phyloP scores from a whole-genome alignment of 116 monocot genomes.

The Cymodocea nodosa region DNA sequence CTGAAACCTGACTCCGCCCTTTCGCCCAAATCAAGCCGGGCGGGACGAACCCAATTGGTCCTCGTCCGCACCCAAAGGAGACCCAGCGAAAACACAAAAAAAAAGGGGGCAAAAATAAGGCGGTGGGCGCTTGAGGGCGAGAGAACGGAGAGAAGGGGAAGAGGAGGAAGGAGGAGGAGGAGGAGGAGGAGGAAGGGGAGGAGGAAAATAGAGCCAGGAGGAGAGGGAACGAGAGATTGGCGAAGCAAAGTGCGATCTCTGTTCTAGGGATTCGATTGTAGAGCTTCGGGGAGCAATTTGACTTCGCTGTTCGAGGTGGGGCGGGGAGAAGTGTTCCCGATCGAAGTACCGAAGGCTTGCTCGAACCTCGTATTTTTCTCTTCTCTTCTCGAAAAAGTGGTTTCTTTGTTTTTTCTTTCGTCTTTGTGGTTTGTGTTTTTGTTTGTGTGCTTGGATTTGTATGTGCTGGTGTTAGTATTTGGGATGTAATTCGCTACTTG shows the following conservation, averaged over 20 bases:
- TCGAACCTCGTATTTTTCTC: neutral
- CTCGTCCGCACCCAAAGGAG: too few species aligned
- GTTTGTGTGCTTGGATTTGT: neutral
- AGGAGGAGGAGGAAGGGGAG: neutral
- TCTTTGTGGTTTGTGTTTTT: neutral
- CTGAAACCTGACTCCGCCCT: too few species aligned
- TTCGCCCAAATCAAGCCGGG: neutral
- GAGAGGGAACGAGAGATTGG: neutral
- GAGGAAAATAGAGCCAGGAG: neutral
- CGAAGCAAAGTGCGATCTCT: neutral
- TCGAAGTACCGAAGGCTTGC: constrained; percentile 12
- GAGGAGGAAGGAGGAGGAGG: neutral
- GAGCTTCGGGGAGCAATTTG: neutral
- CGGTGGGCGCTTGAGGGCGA: neutral
- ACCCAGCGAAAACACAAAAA: too few species aligned
- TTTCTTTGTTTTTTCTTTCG: neutral
- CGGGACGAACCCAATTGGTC: neutral
- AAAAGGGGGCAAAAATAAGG: too few species aligned
- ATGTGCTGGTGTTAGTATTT: neutral
- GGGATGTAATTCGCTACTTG: constrained; percentile 7
- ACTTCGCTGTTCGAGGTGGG: constrained; percentile 2
- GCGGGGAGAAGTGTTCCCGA: neutral
- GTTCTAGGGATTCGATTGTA: neutral
- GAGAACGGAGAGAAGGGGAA: neutral
- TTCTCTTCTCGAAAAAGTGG: neutral